phyloP scores from a whole-genome alignment of 495 filamentous ascomycete genomes.

The Baudoinia panamericana region DNA sequence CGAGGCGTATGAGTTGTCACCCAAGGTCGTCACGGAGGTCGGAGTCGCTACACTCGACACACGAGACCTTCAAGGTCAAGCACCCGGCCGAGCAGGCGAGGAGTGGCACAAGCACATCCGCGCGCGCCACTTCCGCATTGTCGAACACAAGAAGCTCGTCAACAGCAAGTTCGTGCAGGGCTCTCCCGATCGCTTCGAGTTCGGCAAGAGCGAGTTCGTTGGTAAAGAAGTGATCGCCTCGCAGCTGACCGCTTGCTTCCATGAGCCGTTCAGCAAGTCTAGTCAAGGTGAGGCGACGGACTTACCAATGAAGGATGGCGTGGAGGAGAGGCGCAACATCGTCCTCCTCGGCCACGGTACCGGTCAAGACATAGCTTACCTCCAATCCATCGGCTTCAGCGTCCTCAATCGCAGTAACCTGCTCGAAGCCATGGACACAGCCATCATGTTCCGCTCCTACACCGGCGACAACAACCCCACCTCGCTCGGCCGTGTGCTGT shows the following conservation, averaged over 20 bases:
- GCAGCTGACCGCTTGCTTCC: conserved; percentile 38
- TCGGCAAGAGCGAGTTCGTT: conserved; percentile 41
- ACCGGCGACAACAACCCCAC: conserved; percentile 36
- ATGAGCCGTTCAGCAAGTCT: conserved; percentile 30
- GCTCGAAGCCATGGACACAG: conserved; percentile 57
- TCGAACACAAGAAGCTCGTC: conserved; percentile 47
- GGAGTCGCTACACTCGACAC: conserved; percentile 78
- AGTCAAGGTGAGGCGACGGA: not conserved
- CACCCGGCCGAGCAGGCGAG: conserved; percentile 45
- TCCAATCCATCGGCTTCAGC: conserved; percentile 48
- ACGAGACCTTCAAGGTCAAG: conserved; percentile 34
- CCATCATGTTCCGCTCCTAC: conserved; percentile 48
- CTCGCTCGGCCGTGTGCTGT: conserved; percentile 48
- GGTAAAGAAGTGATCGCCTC: conserved; percentile 28
- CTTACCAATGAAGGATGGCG: too few relatives aligned
- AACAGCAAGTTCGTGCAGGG: conserved; percentile 57
- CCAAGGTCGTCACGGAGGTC: conserved; percentile 61
- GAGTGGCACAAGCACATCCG: conserved; percentile 54
- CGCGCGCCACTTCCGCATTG: conserved; percentile 62
- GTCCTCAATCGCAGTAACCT: conserved; percentile 38
- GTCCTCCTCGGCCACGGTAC: conserved; percentile 70
- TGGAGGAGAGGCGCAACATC: conserved; percentile 42
- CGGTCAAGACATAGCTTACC: conserved; percentile 50
- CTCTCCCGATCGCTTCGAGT: conserved; percentile 61
- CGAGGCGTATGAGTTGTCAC: conserved; percentile 61